phyloP scores from a whole-genome alignment of 495 filamentous ascomycete genomes.

The Aspergillus ellipticus region DNA sequence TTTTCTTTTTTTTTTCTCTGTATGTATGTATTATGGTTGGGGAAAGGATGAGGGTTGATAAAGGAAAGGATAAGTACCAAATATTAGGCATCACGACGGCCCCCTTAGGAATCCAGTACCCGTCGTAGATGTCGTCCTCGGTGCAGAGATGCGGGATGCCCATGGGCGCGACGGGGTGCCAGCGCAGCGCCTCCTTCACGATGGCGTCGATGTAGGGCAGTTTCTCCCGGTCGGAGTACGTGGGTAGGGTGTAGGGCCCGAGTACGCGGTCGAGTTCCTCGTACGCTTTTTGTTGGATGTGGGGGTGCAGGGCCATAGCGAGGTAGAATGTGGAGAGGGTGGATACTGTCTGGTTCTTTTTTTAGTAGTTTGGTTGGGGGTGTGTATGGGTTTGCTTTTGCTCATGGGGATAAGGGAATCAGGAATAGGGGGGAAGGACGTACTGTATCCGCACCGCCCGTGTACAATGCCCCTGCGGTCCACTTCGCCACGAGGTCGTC shows the following conservation, averaged over 20 bases:
- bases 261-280: conserved; percentile 52
- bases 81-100: conserved; percentile 33
- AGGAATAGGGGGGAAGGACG: neutral
- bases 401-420: too few relatives aligned
- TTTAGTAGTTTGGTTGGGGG: too few relatives aligned
- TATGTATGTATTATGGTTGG: neutral
- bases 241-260: conserved; percentile 33
- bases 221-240: conserved; percentile 23
- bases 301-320: conserved; percentile 39
- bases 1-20: too few relatives aligned
- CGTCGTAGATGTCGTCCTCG: conserved; percentile 43
- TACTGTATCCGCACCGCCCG: conserved; percentile 52
- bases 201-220: conserved; percentile 45
- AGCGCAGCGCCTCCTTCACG: conserved; percentile 42
- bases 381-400: too few relatives aligned
- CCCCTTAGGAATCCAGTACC: conserved; percentile 43
- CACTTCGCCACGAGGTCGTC: conserved; percentile 31
- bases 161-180: conserved; percentile 40
- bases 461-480: conserved; percentile 46
- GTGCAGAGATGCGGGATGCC: conserved; percentile 52
- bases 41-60: neutral
- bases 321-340: conserved; percentile 27
- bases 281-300: conserved; percentile 47
- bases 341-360: conserved; percentile 24
- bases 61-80: conserved; percentile 24